Conservation (phyloP, 148 eudicot species). For the Rhododendron simsii region DNA sequence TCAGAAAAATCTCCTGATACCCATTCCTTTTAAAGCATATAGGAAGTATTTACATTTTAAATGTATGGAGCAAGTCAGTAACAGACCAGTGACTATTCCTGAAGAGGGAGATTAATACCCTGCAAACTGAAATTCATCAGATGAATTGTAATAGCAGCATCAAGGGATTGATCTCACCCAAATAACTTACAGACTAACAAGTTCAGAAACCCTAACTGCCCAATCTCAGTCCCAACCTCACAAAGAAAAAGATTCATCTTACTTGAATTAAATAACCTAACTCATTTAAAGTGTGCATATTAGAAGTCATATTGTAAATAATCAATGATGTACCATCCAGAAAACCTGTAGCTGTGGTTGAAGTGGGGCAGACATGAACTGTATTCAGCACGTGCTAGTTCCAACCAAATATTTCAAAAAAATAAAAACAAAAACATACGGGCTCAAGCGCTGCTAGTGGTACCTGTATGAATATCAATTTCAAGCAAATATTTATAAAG, state of each 20-base stretch:
- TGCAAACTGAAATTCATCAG: not conserved
- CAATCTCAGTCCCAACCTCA: not conserved
- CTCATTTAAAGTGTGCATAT: not conserved
- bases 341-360: not conserved
- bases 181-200: not conserved
- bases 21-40: too few species aligned
- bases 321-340: not conserved
- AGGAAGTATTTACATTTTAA: too few species aligned
- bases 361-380: not conserved
- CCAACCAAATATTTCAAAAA: not conserved
- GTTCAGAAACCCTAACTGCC: not conserved
- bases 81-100: not conserved
- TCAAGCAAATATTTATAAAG: not conserved
- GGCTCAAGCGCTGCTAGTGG: not conserved
- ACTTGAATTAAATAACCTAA: not conserved
- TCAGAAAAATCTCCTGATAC: not conserved
- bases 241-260: not conserved
- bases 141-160: not conserved
- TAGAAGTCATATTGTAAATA: not conserved
- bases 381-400: not conserved
- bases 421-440: not conserved
- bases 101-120: not conserved
- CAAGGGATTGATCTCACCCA: not conserved
- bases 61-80: not conserved
- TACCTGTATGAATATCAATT: not conserved